Percentiles rank a stretch among this genome's conserved stretches.
These are phyloP conservation scores for Pleurotus eryngii DNA, from an alignment of 768 basidiomycete species.

Conservation along the genomic window DNA sequence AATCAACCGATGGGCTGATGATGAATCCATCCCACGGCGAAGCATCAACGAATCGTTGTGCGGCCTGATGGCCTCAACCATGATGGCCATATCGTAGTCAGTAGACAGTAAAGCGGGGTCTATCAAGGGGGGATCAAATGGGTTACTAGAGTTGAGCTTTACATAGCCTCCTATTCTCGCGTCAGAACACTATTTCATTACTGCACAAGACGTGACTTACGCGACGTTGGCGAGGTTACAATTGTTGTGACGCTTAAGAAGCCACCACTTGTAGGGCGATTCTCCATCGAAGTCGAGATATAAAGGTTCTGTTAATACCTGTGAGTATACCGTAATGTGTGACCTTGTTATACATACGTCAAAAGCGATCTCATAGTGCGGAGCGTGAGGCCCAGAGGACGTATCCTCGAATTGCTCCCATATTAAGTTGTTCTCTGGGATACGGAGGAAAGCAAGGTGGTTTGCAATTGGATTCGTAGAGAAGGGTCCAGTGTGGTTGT, in stretches of 20 bases:
- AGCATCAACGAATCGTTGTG: constrained; percentile 21
- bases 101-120: constrained; percentile 18
- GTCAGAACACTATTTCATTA: background rate
- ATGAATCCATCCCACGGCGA: constrained; percentile 26
- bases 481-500: constrained; percentile 16
- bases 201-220: constrained; percentile 12
- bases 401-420: constrained; percentile 30
- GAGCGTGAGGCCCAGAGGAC: constrained; percentile 28
- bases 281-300: background rate
- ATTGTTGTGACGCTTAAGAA: constrained; percentile 25
- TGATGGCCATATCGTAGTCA: constrained; percentile 19
- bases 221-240: constrained; percentile 32
- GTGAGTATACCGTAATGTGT: constrained; percentile 6
- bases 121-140: constrained; percentile 22
- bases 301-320: background rate
- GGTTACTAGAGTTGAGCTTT: constrained; percentile 23
- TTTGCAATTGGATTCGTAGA: constrained; percentile 1
- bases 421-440: constrained; percentile 25
- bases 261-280: constrained; percentile 21
- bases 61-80: constrained; percentile 24
- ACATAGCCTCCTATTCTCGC: constrained; percentile 19
- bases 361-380: constrained; percentile 33
- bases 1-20: constrained; percentile 11
- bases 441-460: constrained; percentile 16
- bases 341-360: constrained; percentile 17